Evolutionary conservation across 2,329 filamentous ascomycete species (phyloP), one percentile per base, ranked within the genome.

Genomic region (Curvularia hawaiiensis): DNA sequence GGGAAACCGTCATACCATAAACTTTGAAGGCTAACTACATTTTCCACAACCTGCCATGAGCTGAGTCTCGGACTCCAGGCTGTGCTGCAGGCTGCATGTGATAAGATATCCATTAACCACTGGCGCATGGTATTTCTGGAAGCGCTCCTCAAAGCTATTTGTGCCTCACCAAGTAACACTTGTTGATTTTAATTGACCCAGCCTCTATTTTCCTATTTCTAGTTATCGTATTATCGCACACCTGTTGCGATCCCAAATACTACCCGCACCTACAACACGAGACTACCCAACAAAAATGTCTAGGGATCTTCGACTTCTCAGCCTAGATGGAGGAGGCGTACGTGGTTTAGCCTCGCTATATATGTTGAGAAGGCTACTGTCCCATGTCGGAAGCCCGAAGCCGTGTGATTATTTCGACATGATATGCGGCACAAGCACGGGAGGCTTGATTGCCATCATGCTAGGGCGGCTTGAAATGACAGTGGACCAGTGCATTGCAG

Each of bases 391-490:
- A n/a, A 59, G 48, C 22, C 53, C 57, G 12, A 60, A 60, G 31
- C 59, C 59, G 30, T 64, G 59, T 33, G 54, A 60, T 24, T 51
- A 58, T 24, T 64, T 64, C 41, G 65, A 68, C 44, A 52, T 67
- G 43, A 68, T 68, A n/a, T 60, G 63, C 16, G 66, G 66, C 14
- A 66, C 65, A 1, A 63, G 59, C 20, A 67, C 61, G 11, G 65
- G 65, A 35, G 65, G 63, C 4, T 39, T 64, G 11, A 61, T 65
- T 33, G 60, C 62, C 26, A 54, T 62, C 52, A 65, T 65, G 62
- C 54, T 65, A 12, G 62, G 60, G 20, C 58, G 62, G 40, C 48
- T 65, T 7, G 51, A 65, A 43, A 65, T 65, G 60, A 43, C 45
- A 8, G 49, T 63, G 18, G 58, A 61, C 18, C 50, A 61, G 50